Evolutionary conservation across 768 basidiomycete species (phyloP), one percentile per base, ranked within the genome.

Genomic region (Suillus cothurnatus): DNA sequence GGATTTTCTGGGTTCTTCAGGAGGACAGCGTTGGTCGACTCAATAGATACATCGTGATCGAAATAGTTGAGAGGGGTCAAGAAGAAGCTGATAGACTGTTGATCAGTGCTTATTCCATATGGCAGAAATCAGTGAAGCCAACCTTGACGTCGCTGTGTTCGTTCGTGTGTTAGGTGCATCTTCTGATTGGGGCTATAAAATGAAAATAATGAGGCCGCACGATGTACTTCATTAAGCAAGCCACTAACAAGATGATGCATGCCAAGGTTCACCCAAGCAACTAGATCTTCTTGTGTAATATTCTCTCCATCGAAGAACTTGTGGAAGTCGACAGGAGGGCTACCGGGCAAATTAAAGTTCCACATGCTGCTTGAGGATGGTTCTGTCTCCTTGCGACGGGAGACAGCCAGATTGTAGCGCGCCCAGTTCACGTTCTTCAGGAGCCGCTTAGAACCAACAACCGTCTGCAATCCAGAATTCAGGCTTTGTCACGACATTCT

Each of bases 341-440:
- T 68, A 1, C 85, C 87, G 2, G 88, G 87, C 5, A 89, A 73
- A 71, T 90, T 83, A 62, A 85, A 77, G 72, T 89, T 89, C 87
- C 88, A 90, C 76, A 83, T 82, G 49, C 79, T 79, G 64, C 84
- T 86, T 17, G 84, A 85, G 1, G 79, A 76, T 3, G 85, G 87
- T 73, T 90, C 89, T 1, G 81, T 82, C 23, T 90, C 89, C 73
- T 90, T 88, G 41, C 84, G 80, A 61, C 73, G 76, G 21, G 86
- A 84, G 15, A 89, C 82, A 1, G 86, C 85, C 6, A 88, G 74
- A 71, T 86, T 86, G 71, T 89, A 86, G 39, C 85, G 82, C 3
- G 88, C 88, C 85, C 88, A 90, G 69, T 89, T 86, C 4, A 84
- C 86, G 61, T 89, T 89, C 39, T 87, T 82, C 57, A 84, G 73